phyloP scores from a whole-genome alignment of 192 early-diverging fungal genomes.

The Entomortierella chlamydospora region DNA sequence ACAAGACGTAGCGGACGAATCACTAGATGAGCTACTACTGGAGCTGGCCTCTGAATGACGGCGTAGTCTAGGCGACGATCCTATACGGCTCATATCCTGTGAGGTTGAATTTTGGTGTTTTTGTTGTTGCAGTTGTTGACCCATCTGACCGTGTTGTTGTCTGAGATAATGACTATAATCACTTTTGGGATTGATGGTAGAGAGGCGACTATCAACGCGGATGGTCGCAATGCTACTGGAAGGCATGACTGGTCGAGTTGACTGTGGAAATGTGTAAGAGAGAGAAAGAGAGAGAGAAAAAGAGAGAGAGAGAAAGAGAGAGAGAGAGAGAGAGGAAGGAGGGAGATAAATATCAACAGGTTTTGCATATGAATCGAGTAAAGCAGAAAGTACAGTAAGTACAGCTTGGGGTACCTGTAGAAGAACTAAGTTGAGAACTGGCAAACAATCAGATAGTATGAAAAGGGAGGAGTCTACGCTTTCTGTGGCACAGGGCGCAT shows the following conservation, averaged over 20 bases:
- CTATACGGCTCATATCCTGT: no score
- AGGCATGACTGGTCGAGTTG: background rate
- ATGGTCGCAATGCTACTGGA: background rate
- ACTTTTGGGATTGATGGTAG: slow-evolving; percentile 14
- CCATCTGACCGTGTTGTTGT: slow-evolving; percentile 14
- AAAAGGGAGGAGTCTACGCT: no score
- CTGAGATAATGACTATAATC: slow-evolving; percentile 30
- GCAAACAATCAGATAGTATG: no score
- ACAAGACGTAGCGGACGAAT: slow-evolving; percentile 10
- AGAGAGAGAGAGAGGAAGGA: no score
- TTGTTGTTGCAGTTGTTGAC: background rate
- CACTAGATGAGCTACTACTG: slow-evolving; percentile 1
- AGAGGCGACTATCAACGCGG: slow-evolving; percentile 36
- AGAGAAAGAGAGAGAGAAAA: slow-evolving; percentile 1
- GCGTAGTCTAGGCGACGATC: no score
- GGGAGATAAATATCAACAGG: no score
- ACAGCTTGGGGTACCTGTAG: no score
- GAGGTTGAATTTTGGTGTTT: background rate
- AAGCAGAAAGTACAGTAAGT: no score
- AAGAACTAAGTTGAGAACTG: no score
- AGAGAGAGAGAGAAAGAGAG: background rate
- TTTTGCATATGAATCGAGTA: no score
- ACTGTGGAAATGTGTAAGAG: background rate
- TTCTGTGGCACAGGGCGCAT: no score
- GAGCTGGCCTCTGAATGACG: slow-evolving; percentile 10